These are phyloP conservation scores for sorghum (Sorghum bicolor) DNA, from an alignment of 176 grass and related monocot species.

Conservation along the genomic window DNA sequence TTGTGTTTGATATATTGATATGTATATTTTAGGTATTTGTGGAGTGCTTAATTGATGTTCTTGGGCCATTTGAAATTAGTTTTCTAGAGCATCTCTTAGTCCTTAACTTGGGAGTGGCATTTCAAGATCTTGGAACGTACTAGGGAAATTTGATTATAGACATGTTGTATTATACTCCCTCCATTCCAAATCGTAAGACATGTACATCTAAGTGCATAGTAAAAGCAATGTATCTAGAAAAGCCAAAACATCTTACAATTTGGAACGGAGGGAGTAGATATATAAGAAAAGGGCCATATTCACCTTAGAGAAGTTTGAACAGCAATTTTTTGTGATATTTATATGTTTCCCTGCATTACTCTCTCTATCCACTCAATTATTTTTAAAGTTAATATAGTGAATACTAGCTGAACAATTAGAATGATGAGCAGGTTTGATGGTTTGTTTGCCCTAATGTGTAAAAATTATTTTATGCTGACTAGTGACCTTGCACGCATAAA, in stretches of 20 bases:
- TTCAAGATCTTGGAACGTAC: neutral
- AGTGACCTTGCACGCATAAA: neutral
- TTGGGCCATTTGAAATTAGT: conserved; percentile 1
- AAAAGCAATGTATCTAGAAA: neutral
- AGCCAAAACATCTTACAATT: too few species aligned
- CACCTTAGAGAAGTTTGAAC: neutral
- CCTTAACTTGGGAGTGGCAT: neutral
- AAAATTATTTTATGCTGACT: neutral
- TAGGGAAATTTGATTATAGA: neutral
- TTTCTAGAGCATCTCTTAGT: neutral
- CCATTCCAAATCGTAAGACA: neutral
- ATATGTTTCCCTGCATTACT: neutral
- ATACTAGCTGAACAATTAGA: neutral
- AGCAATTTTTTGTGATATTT: neutral
- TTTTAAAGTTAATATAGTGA: neutral
- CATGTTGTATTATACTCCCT: neutral
- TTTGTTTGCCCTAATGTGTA: neutral
- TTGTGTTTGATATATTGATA: neutral
- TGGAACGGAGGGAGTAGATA: neutral
- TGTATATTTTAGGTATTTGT: neutral
- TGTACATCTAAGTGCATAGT: neutral
- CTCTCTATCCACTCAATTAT: neutral
- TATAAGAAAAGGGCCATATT: neutral
- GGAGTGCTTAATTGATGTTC: neutral
- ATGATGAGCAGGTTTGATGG: neutral